These are phyloP conservation scores for Xylaria sp. DNA, from an alignment of 2,329 filamentous ascomycete species.

Conservation along the genomic window DNA sequence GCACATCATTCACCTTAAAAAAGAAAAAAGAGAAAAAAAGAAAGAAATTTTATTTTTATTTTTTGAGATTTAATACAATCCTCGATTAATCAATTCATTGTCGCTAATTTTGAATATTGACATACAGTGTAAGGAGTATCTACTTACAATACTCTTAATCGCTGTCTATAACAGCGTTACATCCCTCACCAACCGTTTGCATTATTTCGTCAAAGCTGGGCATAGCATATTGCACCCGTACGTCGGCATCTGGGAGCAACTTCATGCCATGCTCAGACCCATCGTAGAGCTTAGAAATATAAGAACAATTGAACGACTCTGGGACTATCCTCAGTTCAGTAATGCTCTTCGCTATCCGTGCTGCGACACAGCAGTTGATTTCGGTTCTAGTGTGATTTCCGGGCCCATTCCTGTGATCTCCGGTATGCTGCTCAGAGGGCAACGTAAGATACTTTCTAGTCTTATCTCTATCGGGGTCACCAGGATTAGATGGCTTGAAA, in stretches of 20 bases:
- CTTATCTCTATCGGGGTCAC: neutral
- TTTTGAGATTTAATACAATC: too few relatives aligned
- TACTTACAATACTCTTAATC: neutral
- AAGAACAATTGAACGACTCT: neutral
- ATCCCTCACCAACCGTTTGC: neutral
- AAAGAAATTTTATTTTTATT: too few relatives aligned
- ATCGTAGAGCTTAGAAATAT: neutral
- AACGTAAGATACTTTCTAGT: neutral
- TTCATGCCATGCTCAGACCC: neutral
- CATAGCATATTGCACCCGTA: neutral
- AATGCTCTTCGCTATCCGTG: neutral
- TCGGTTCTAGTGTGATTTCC: neutral
- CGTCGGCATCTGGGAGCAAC: neutral
- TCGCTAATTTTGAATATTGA: neutral
- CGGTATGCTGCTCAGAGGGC: neutral
- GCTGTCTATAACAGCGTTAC: neutral
- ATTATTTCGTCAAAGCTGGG: neutral
- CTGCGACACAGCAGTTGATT: neutral
- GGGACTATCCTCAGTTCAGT: neutral
- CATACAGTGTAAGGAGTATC: neutral
- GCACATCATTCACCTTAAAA: neutral
- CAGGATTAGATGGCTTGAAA: neutral
- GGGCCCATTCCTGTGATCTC: neutral
- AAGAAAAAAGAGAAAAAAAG: neutral
- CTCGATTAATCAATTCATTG: neutral